Evolutionary conservation across 306 rosid species (phyloP).

Genomic region (Quercus berberidifolia): DNA sequence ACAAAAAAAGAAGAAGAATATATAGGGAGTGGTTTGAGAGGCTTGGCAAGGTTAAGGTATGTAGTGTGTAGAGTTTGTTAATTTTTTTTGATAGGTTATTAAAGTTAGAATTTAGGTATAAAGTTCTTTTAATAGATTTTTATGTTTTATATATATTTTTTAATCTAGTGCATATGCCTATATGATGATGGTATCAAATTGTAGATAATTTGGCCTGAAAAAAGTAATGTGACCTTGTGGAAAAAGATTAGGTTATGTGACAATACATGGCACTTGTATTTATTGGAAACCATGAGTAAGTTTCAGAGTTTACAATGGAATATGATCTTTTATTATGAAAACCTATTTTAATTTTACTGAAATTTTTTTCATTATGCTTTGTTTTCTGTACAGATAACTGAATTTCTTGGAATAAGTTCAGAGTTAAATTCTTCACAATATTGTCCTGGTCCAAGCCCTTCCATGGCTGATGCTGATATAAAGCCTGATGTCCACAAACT

Average conservation of each 20-base stretch:
- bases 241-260: neutral
- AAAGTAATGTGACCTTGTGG: neutral
- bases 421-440: constrained; percentile 32
- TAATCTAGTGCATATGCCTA: neutral
- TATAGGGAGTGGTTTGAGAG: neutral
- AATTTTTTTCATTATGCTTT: constrained; percentile 3
- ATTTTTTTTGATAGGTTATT: neutral
- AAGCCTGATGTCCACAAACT: constrained; percentile 51
- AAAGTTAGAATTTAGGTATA: neutral
- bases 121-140: neutral
- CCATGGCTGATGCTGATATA: constrained; percentile 29
- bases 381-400: constrained; percentile 43
- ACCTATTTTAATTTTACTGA: neutral
- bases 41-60: neutral
- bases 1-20: neutral
- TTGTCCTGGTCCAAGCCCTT: constrained; percentile 40
- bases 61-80: neutral
- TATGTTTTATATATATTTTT: neutral
- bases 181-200: neutral
- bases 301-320: neutral
- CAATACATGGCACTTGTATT: neutral
- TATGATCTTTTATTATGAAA: neutral
- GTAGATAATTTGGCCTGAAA: neutral
- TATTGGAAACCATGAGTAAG: neutral
- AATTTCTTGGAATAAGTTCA: constrained; percentile 46